phyloP scores from a whole-genome alignment of 2,329 filamentous ascomycete species.

The Chrysoporthe deuterocubensis region DNA sequence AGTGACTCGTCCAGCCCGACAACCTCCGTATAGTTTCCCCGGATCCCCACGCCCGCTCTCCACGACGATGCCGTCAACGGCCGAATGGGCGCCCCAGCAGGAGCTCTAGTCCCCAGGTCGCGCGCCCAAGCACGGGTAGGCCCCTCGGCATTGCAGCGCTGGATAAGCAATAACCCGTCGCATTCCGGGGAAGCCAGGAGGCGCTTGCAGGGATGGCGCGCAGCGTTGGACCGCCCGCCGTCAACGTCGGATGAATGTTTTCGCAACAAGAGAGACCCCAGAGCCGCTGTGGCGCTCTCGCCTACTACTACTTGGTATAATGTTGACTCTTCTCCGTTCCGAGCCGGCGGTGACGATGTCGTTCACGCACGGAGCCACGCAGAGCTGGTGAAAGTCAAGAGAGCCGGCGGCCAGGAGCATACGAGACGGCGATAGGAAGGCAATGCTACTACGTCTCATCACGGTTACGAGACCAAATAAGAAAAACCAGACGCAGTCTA shows the following conservation, averaged over 20 bases:
- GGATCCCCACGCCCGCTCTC: neutral
- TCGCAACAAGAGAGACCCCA: slow-evolving; percentile 6
- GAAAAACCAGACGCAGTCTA: slow-evolving; percentile 7
- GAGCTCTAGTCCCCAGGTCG: neutral
- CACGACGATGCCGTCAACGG: slow-evolving; percentile 17
- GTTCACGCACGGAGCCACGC: too few species aligned
- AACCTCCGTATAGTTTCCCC: slow-evolving; percentile 13
- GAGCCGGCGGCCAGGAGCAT: too few species aligned
- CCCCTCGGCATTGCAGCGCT: slow-evolving; percentile 20
- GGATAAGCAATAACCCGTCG: slow-evolving; percentile 26
- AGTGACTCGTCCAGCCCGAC: neutral
- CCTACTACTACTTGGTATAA: too few species aligned
- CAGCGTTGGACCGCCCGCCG: neutral
- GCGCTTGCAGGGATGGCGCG: slow-evolving; percentile 1
- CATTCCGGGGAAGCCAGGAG: slow-evolving; percentile 13
- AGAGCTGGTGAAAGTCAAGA: too few species aligned
- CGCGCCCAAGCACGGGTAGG: slow-evolving; percentile 8
- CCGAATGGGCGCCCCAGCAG: neutral
- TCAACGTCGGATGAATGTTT: slow-evolving; percentile 24
- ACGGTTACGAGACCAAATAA: neutral
- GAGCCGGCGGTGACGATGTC: too few species aligned
- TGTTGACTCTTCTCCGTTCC: too few species aligned
- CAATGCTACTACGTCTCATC: too few species aligned
- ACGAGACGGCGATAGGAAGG: neutral
- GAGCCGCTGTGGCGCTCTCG: neutral